Evolutionary conservation across 352 stramenopile genomes (phyloP).

Genomic region (Phytopythium oedochilum): DNA sequence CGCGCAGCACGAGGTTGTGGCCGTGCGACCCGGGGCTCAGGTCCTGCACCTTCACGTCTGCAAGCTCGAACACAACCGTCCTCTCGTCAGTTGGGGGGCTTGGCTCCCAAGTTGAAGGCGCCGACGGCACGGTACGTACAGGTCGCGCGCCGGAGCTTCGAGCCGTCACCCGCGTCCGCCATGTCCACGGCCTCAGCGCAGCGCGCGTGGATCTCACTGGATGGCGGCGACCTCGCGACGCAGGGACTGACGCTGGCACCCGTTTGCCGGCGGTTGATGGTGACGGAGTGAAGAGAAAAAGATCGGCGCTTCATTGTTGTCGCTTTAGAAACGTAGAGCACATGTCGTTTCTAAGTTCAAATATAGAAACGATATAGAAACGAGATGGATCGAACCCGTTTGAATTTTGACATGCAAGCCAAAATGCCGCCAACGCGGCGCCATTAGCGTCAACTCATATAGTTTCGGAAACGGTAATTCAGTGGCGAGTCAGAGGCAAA

Average conservation of each 20-base stretch:
- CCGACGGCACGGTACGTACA: constrained; percentile 17
- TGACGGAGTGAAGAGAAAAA: neutral
- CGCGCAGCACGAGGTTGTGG: constrained; percentile 75
- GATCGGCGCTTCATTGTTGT: neutral
- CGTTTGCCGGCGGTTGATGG: neutral
- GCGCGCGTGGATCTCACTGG: neutral
- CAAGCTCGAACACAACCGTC: constrained; percentile 3
- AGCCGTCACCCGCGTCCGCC: constrained; percentile 14
- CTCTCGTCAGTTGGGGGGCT: too few relatives aligned
- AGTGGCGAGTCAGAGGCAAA: too few relatives aligned
- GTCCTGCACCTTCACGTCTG: constrained; percentile 80
- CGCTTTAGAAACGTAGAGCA: too few relatives aligned
- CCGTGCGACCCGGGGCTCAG: constrained; percentile 66
- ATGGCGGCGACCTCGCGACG: neutral
- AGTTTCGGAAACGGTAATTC: too few relatives aligned
- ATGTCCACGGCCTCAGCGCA: constrained; percentile 5
- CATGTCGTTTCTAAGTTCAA: too few relatives aligned
- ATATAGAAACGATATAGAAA: too few relatives aligned
- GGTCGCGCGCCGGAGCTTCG: constrained; percentile 39
- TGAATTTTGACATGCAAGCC: too few relatives aligned
- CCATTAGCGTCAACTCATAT: too few relatives aligned
- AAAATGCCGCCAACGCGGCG: too few relatives aligned
- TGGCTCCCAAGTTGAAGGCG: too few relatives aligned
- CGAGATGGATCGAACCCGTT: too few relatives aligned
- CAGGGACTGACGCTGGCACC: too few relatives aligned